Percentiles rank a stretch among this genome's conserved stretches.
These are phyloP conservation scores for Cytospora schulzeri DNA, from an alignment of 2,329 filamentous ascomycete genomes.

Conservation along the genomic window DNA sequence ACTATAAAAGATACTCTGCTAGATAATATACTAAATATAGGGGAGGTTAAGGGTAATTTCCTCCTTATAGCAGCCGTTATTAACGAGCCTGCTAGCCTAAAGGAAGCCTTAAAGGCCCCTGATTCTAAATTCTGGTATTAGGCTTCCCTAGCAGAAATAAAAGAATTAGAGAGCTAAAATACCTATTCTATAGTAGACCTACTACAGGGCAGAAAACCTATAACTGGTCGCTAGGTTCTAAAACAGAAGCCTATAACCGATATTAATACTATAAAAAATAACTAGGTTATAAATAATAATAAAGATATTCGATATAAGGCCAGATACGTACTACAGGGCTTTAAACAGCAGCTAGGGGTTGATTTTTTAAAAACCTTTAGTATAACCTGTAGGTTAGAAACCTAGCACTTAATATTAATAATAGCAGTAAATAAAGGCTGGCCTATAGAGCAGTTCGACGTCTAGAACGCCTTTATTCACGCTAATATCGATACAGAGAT, in stretches of 20 bases:
- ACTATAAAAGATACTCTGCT: constrained; percentile 32
- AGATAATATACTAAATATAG: neutral
- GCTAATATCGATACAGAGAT: constrained; percentile 24
- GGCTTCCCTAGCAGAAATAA: neutral
- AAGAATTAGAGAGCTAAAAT: neutral
- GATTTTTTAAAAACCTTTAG: constrained; percentile 25
- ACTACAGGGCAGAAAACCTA: neutral
- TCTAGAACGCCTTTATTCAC: constrained; percentile 25
- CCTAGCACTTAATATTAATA: constrained; percentile 17
- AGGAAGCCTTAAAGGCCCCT: too few relatives aligned
- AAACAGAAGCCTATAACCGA: constrained; percentile 2
- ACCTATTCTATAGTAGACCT: too few relatives aligned
- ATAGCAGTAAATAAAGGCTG: constrained; percentile 17
- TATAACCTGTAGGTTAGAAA: constrained; percentile 18
- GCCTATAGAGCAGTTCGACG: constrained; percentile 17
- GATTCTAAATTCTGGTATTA: too few relatives aligned
- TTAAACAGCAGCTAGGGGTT: constrained; percentile 14
- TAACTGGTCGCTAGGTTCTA: neutral
- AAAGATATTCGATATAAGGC: constrained; percentile 19
- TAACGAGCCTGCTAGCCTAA: too few relatives aligned
- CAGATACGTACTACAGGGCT: neutral
- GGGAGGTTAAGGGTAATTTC: too few relatives aligned
- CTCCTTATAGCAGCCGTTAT: too few relatives aligned
- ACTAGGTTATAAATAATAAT: constrained; percentile 19
- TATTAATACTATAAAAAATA: neutral